Base-by-base conservation (phyloP, 257 asterid species). In the Nicotiana attenuata region DNA sequence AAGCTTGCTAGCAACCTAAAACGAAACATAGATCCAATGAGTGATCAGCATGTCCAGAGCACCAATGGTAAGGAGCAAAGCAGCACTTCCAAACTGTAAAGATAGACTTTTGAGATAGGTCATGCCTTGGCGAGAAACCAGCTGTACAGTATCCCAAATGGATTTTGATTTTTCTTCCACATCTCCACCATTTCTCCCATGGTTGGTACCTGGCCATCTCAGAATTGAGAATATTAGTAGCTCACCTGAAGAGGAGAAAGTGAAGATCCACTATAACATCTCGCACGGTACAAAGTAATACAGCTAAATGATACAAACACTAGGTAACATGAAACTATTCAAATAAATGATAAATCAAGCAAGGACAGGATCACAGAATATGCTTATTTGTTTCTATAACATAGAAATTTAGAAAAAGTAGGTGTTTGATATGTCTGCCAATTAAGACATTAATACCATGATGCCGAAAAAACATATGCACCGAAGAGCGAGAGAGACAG, bases 51-150 rank as follows among this genome's bases (percentile, higher is more conserved):
- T 50, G 75, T 24, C 41, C 79, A 50, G 16, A 73, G 79, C 5
- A 50, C 24, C 50, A 50, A 3, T 7, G 9, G 26, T 73, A 73
- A 47, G 61, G 79, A 47, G 63, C 10, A 47, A 73, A 19, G 10
- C 6, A 24, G 59, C 61, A 47, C 61, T 15, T 47, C 59, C 22
- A 4, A 71, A 71, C 78, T 3, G 78, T 71, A 22, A 22, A 52
- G 78, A 45, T 14, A 29, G 26, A 47, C 15, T 47, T 73, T 14
- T 80, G 20, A 76, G 82, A 83, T 75, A 29, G 57, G 60, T 50
- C 92, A 84, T 91, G 85, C 99, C 99, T 91, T 96, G 7, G 99
- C 93, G 82, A 96, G 97, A 87, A 94, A 96, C 99, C 99, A 96
- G 89, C 97, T 88, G 88, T 96, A 96, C 47, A 96, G 91, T 86